These are phyloP conservation scores for Eurotiales sp. DNA, from an alignment of 2,329 filamentous ascomycete species.

Conservation along the genomic window DNA sequence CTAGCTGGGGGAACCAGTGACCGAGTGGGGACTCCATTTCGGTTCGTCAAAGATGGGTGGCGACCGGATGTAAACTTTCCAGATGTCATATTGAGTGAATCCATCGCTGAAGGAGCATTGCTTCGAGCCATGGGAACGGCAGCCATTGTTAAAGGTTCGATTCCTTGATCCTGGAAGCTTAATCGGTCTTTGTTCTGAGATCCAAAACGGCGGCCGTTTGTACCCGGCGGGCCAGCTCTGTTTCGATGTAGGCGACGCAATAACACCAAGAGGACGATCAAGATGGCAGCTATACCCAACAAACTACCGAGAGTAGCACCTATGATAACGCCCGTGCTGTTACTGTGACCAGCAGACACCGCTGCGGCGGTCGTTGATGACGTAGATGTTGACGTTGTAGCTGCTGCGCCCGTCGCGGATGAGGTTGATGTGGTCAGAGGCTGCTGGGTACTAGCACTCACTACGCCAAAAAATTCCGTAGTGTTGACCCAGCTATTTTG, in stretches of 20 bases:
- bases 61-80: constrained; percentile 25
- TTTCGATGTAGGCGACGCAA: constrained; percentile 60
- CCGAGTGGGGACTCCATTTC: constrained; percentile 1
- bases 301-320: constrained; percentile 81
- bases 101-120: constrained; percentile 35
- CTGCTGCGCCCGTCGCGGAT: constrained; percentile 30
- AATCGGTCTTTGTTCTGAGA: constrained; percentile 55
- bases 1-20: constrained; percentile 17
- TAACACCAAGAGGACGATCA: constrained; percentile 69
- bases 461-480: constrained; percentile 55
- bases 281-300: constrained; percentile 65
- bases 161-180: constrained; percentile 44
- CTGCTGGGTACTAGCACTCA: neutral
- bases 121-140: constrained; percentile 45
- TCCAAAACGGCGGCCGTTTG: constrained; percentile 43
- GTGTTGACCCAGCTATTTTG: constrained; percentile 77
- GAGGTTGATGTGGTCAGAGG: constrained; percentile 25
- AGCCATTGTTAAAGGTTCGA: constrained; percentile 39
- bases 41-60: constrained; percentile 25
- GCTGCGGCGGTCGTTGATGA: constrained; percentile 26
- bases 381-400: constrained; percentile 25
- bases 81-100: constrained; percentile 40
- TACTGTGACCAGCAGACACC: constrained; percentile 22
- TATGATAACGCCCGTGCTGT: constrained; percentile 57
- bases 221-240: constrained; percentile 44